Percentiles rank a stretch among this genome's conserved stretches.
Evolutionary conservation across 169 alveolate genomes (phyloP).

Genomic region (Eimeria praecox): DNA sequence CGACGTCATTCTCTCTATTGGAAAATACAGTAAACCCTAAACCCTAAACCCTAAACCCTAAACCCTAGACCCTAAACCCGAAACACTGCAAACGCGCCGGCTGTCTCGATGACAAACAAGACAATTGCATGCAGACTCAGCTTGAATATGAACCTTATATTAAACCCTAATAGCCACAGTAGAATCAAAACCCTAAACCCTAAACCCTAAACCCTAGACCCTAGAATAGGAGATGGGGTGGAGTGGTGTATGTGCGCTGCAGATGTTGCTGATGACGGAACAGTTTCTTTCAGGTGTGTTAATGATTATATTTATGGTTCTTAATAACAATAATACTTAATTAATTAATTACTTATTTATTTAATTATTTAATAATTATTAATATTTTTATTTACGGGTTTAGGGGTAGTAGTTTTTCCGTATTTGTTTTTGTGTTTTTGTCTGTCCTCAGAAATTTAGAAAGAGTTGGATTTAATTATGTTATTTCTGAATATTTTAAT

Average conservation of each 20-base stretch:
- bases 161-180: neutral
- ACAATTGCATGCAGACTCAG: neutral
- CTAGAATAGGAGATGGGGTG: neutral
- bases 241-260: conserved; percentile 14
- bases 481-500: conserved; percentile 84
- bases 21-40: conserved; percentile 81
- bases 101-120: too few species aligned
- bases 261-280: conserved; percentile 92
- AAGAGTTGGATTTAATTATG: conserved; percentile 79
- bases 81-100: neutral
- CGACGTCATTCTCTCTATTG: conserved; percentile 88
- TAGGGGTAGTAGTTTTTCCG: neutral
- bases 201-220: conserved; percentile 16
- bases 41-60: conserved; percentile 4
- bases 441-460: conserved; percentile 63
- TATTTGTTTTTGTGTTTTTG: neutral
- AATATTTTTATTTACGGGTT: neutral
- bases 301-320: neutral
- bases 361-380: too few species aligned
- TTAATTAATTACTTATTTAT: neutral
- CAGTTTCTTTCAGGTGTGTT: conserved; percentile 87
- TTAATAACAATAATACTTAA: too few species aligned
- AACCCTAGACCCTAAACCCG: neutral
- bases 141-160: neutral
- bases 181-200: neutral